Percentiles rank a stretch among this genome's conserved stretches.
phyloP scores from a whole-genome alignment of 148 eudicot genomes.

The Camellia lanceoleosa region DNA sequence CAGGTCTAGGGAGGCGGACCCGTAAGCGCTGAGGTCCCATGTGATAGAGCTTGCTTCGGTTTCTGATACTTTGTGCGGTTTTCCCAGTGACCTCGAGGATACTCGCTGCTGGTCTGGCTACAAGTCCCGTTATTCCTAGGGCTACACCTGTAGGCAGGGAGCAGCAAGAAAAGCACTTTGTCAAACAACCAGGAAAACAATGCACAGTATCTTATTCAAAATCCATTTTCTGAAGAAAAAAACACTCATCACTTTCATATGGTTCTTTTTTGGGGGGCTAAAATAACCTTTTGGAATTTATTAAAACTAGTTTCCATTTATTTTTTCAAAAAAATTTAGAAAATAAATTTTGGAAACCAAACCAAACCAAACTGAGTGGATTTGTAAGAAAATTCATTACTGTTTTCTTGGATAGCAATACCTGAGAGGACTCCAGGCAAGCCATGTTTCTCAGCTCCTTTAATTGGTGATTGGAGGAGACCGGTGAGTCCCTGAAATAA shows the following conservation, averaged over 20 bases:
- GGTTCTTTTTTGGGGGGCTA: no score
- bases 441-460: constrained; percentile 96
- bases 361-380: not conserved
- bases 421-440: constrained; percentile 93
- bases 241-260: no score
- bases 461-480: constrained; percentile 91
- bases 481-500: constrained; percentile 82
- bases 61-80: constrained; percentile 95
- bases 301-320: no score
- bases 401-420: constrained; percentile 15
- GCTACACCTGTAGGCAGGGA: constrained; percentile 64
- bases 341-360: not conserved
- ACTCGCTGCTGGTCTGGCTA: constrained; percentile 97
- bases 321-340: no score
- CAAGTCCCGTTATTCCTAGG: constrained; percentile 89
- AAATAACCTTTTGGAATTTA: no score
- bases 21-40: constrained; percentile 57
- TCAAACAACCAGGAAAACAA: not conserved
- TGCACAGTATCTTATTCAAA: not conserved
- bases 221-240: no score
- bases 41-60: constrained; percentile 71
- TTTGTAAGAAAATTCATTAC: not conserved
- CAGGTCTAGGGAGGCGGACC: constrained; percentile 84
- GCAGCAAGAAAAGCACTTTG: not conserved
- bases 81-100: constrained; percentile 90